A percentile compares a stretch with the other conserved stretches of the same genome.
Evolutionary conservation across 1,139 yeast species (phyloP).

Genomic region (Zygosaccharomyces sapae): DNA sequence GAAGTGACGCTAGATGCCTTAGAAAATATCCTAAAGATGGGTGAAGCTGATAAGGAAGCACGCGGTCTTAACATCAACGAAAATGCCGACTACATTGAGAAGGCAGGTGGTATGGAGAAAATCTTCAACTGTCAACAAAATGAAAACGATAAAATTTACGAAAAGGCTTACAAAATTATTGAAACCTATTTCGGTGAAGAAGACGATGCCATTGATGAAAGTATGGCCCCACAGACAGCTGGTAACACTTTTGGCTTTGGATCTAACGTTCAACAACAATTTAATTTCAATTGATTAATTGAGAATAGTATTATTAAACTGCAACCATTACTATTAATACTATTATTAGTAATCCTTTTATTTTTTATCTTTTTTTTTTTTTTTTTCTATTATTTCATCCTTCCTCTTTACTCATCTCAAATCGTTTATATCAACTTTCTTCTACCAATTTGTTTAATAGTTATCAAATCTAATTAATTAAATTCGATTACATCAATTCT

Average conservation of each 20-base stretch:
- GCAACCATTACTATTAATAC: neutral
- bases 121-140: slow-evolving; percentile 90
- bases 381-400: too few relatives aligned
- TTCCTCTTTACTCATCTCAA: too few relatives aligned
- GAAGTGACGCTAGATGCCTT: slow-evolving; percentile 95
- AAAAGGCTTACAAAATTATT: slow-evolving; percentile 84
- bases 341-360: neutral
- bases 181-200: slow-evolving; percentile 88
- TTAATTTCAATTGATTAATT: slow-evolving; percentile 37
- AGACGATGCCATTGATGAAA: slow-evolving; percentile 72
- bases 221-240: slow-evolving; percentile 74
- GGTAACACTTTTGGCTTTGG: slow-evolving; percentile 91
- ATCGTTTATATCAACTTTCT: too few relatives aligned
- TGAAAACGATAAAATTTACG: slow-evolving; percentile 85
- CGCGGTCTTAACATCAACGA: slow-evolving; percentile 68
- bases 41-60: slow-evolving; percentile 85
- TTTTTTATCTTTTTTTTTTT: too few relatives aligned
- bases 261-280: slow-evolving; percentile 42
- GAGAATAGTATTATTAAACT: neutral
- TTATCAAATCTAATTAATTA: too few relatives aligned
- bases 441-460: too few relatives aligned
- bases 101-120: slow-evolving; percentile 98
- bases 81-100: slow-evolving; percentile 88
- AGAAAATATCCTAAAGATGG: slow-evolving; percentile 89
- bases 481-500: too few relatives aligned